Base-by-base conservation (phyloP, 768 basidiomycete genomes). In the Podaxis pistillaris region DNA sequence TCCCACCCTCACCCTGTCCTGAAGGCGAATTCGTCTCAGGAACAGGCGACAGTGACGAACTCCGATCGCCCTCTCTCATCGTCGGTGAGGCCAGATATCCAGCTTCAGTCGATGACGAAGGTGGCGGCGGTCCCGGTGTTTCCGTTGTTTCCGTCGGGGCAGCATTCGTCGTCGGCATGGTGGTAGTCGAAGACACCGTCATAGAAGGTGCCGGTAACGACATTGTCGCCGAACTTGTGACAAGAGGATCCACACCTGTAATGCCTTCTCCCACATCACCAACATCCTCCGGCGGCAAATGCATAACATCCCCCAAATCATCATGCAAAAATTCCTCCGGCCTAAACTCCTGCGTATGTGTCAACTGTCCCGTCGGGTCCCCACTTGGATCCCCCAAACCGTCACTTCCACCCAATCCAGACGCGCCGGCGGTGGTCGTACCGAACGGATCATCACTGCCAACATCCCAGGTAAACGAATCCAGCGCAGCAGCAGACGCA, bases 11-110 rank as follows among this genome's bases (percentile, higher is more conserved):
- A 30, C 41, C 63, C 44, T 62, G 58, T 37, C 63, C 54, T 15
- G 68, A 70, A 17, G 77, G 77, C 0, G 81, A 79, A 33, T 70
- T 74, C 7, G 78, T 71, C 50, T 81, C 81, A 36, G 86, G 84
- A 0, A 80, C 76, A 26, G 86, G 85, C 19, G 86, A 86, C 51
- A 87, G 75, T 30, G 85, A 83, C 0, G 86, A 87, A 68, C 78
- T 81, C 68, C 77, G 76, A 74, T 86, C 81, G 44, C 77, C 71
- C 6, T 76, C 71, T 24, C 71, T 68, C 61, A 61, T 69, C 24
- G 70, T 51, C 36, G 68, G 62, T 30, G 66, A 65, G 37, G 41
- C 60, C 19, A 62, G 26, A 46, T 47, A 55, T 9, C 52, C 52
- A 26, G 44, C 6, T 28, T 55, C 53, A 12, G 65, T 56, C 11